phyloP scores from a whole-genome alignment of 1,284 basidiomycete genomes.

The Schizopora paradoxa region DNA sequence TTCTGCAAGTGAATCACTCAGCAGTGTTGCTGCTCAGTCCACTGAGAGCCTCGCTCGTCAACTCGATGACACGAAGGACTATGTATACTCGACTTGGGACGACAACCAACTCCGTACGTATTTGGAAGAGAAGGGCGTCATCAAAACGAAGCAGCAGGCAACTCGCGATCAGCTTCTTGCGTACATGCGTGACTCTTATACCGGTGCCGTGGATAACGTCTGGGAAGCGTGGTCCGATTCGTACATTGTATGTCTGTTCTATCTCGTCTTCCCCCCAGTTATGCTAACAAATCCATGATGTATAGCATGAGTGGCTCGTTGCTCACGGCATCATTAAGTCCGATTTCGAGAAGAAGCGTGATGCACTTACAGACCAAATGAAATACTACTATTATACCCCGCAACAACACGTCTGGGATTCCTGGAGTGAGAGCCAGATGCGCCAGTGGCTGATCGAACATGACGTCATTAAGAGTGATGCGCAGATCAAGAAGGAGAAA shows the following conservation, averaged over 20 bases:
- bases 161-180: slow-evolving; percentile 63
- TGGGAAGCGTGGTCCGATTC: slow-evolving; percentile 86
- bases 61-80: slow-evolving; percentile 77
- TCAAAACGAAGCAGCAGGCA: slow-evolving; percentile 60
- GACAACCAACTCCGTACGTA: slow-evolving; percentile 67
- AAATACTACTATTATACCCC: slow-evolving; percentile 68
- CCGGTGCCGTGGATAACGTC: slow-evolving; percentile 51
- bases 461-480: slow-evolving; percentile 63
- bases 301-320: slow-evolving; percentile 76
- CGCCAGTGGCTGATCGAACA: slow-evolving; percentile 70
- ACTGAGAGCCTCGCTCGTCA: slow-evolving; percentile 51
- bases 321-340: slow-evolving; percentile 65
- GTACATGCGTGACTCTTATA: slow-evolving; percentile 68
- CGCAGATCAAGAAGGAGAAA: slow-evolving; percentile 70
- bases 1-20: slow-evolving; percentile 23
- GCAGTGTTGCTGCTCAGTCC: slow-evolving; percentile 41
- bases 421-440: slow-evolving; percentile 67
- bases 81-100: slow-evolving; percentile 84
- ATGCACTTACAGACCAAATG: slow-evolving; percentile 69
- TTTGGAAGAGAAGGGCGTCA: slow-evolving; percentile 68
- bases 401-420: slow-evolving; percentile 54
- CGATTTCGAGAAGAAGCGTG: slow-evolving; percentile 58
- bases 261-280: background rate
- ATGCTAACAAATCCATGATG: slow-evolving; percentile 5
- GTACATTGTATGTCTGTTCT: slow-evolving; percentile 56